A percentile compares a stretch with the other conserved stretches of the same genome.
Evolutionary conservation across 768 basidiomycete species (phyloP).

Genomic region (Rhodotorula diobovata): DNA sequence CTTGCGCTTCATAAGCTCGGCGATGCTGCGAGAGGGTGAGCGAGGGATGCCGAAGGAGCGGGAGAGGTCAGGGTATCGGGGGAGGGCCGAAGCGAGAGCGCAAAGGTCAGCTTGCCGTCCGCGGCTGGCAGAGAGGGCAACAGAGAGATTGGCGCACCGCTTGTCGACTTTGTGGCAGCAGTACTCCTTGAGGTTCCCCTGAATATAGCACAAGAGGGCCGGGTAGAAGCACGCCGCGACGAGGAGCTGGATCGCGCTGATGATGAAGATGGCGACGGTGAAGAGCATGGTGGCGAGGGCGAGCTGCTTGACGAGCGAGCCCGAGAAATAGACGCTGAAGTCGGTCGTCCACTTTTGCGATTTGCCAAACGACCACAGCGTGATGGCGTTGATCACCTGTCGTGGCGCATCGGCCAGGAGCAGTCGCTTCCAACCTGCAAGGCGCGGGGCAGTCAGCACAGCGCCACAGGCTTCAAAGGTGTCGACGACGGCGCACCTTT

Average conservation of each 20-base stretch:
- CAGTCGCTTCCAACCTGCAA: conserved; percentile 75
- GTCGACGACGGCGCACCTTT: conserved; percentile 63
- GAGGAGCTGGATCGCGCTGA: conserved; percentile 74
- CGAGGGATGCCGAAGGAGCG: background rate
- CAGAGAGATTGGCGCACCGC: conserved; percentile 51
- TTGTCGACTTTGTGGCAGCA: conserved; percentile 99
- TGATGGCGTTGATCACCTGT: conserved; percentile 94
- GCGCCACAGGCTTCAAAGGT: conserved; percentile 48
- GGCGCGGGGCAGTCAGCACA: background rate
- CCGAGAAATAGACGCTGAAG: conserved; percentile 52
- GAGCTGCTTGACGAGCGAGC: conserved; percentile 54
- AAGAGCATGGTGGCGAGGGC: conserved; percentile 84
- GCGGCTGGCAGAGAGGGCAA: conserved; percentile 14
- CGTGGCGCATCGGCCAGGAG: conserved; percentile 91
- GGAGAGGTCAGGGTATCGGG: background rate
- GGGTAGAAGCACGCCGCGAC: conserved; percentile 82
- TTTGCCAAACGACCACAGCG: conserved; percentile 84
- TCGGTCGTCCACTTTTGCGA: conserved; percentile 72
- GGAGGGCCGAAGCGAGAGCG: background rate
- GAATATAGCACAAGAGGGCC: conserved; percentile 91
- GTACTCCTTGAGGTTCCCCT: conserved; percentile 98
- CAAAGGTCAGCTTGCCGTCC: background rate
- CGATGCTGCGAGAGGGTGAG: conserved; percentile 61
- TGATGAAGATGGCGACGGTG: conserved; percentile 79
- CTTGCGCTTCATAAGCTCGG: conserved; percentile 84